Base-by-base conservation (phyloP, 345 rosid species). In the Viola odorata region DNA sequence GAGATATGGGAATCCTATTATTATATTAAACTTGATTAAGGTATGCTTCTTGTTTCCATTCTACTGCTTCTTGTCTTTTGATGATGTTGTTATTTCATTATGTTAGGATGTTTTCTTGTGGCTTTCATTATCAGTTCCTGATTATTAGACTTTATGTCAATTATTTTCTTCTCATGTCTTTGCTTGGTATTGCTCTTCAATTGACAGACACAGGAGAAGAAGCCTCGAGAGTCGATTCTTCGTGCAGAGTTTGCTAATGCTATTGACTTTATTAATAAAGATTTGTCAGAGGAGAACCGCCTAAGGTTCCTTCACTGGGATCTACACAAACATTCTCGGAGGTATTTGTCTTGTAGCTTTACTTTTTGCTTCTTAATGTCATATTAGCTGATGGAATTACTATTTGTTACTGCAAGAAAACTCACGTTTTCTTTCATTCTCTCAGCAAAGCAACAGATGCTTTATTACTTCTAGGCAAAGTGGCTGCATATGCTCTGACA, bases 211-310 rank as follows among this genome's bases (percentile, higher is more conserved):
- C 78, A 68, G 64, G 94, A 86, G 76, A 86, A 80, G 76, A 86
- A 50, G 81, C 99, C 99, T 45, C 84, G 99, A 63, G 99, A 94
- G 72, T 88, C 92, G 7, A 94, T 88, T 77, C 92, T 94, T 45
- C 82, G 97, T 66, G 72, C 83, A 56, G 99, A 95, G 83, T 95
- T 95, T 78, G 99, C 96, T 59, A 86, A 78, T 85, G 99, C 99
- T 55, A 86, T 95, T 69, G 96, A 84, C 69, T 83, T 73, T 68
- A 86, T 95, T 63, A 95, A 95, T 75, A 91, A 88, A 73, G 89
- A 77, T 83, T 78, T 88, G 57, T 75, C 97, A 3, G 96, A 85
- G 70, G 94, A 91, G 70, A 82, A 81, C 52, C 80, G 73, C 58
- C 69, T 95, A 60, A 82, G 78, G 69, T 95, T 91, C 69, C 89